Percentiles rank a stretch among this genome's conserved stretches.
Evolutionary conservation across 176 grass and related monocot genomes (phyloP).

Genomic region (sorghum (Sorghum bicolor)): DNA sequence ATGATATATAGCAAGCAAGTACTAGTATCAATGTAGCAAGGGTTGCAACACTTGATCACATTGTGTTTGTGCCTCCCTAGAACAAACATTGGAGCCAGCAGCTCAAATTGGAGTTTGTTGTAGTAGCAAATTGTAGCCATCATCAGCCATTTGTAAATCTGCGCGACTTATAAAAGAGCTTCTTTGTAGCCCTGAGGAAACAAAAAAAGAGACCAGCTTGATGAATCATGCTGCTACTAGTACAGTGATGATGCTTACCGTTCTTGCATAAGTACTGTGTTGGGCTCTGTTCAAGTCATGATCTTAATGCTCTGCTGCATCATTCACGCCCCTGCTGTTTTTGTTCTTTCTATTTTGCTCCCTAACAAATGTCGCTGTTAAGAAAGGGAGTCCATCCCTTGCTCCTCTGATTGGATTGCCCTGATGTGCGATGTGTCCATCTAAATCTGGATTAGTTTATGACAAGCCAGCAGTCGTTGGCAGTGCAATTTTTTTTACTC

Average conservation of each 20-base stretch:
- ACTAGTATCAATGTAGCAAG: neutral
- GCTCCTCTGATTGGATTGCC: neutral
- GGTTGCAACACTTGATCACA: neutral
- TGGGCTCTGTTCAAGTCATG: neutral
- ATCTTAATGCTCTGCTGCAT: neutral
- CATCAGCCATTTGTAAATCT: constrained; percentile 43
- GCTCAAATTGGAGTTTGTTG: constrained; percentile 27
- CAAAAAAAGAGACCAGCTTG: neutral
- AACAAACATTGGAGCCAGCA: constrained; percentile 33
- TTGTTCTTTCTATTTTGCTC: neutral
- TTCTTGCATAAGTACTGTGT: neutral
- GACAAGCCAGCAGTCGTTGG: neutral
- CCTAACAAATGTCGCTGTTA: constrained; percentile 11
- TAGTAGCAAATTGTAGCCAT: neutral
- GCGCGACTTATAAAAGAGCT: neutral
- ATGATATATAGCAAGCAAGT: neutral
- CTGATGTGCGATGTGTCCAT: neutral
- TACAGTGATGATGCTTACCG: neutral
- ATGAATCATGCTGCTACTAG: constrained; percentile 6
- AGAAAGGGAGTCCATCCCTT: neutral
- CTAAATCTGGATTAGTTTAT: constrained; percentile 21
- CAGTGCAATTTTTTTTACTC: neutral
- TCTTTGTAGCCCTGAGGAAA: neutral
- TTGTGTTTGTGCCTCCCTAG: neutral
- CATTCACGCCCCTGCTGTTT: neutral